Conservation (phyloP, 345 rosid genomes). For the Populus ilicifolia region DNA sequence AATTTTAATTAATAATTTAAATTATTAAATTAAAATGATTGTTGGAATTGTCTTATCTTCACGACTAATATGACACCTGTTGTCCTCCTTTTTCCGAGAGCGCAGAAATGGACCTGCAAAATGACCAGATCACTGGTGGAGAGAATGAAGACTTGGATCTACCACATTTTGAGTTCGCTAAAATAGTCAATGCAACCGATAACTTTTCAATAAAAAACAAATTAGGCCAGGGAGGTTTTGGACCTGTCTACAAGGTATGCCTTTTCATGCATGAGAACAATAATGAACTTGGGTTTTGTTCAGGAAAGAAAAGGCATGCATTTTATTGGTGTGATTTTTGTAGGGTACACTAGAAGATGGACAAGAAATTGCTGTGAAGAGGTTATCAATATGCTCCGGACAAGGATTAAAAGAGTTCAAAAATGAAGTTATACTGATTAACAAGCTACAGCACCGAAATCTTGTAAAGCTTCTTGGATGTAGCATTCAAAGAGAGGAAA, state of each 20-base stretch:
- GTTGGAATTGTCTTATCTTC: too few species aligned
- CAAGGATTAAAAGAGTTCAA: conserved; percentile 15
- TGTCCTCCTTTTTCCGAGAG: neutral
- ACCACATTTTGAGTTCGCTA: neutral
- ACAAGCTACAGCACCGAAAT: too few species aligned
- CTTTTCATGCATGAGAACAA: neutral
- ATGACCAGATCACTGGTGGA: neutral
- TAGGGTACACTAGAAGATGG: conserved; percentile 1
- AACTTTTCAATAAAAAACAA: neutral
- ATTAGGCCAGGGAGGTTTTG: conserved; percentile 11
- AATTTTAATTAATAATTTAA: too few species aligned
- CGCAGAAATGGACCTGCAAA: neutral
- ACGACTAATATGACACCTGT: too few species aligned
- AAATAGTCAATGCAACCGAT: neutral
- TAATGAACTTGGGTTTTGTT: too few species aligned
- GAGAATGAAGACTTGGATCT: neutral
- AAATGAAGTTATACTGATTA: too few species aligned
- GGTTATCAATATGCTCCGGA: conserved; percentile 5
- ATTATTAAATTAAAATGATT: too few species aligned
- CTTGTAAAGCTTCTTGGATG: too few species aligned
- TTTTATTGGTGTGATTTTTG: neutral
- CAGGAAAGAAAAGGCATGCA: too few species aligned
- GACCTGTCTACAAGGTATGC: conserved; percentile 5
- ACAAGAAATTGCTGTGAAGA: conserved; percentile 18
- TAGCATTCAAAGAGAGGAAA: too few species aligned